Evolutionary conservation across 2,329 filamentous ascomycete genomes (phyloP), one percentile per base, ranked within the genome.

Genomic region (Triangularia verruculosa): DNA sequence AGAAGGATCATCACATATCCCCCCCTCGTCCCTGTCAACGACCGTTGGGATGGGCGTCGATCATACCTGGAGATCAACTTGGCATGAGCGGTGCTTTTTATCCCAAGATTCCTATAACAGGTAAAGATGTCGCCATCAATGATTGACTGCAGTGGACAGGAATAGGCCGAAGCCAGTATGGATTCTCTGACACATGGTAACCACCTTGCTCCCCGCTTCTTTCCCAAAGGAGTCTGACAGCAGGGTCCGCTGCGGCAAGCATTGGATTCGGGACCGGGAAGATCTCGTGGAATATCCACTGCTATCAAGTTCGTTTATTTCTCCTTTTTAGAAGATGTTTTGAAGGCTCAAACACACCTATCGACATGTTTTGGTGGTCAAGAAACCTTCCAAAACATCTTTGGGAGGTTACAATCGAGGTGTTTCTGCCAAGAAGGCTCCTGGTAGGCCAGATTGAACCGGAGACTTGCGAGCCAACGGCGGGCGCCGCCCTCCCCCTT

Each of bases 161-260:
- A 47, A 20, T 47, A 47, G 39, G 7, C 17, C 20, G 39, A 47
- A 47, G 39, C 39, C 39, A 47, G n/a, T 28, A 59, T 59, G 57
- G 57, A 59, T 59, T 59, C 47, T 13, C 20, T 59, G 39, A 59
- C 57, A 59, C 34, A 59, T 59, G 22, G 47, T 51, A 59, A 59
- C 57, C 13, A 59, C 57, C 9, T 8, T 28, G 25, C 20, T 52
- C 57, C 57, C 57, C 57, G 39, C 32, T 51, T 28, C 7, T 59
- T 59, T 32, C 30, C 56, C 34, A 58, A 47, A 11, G 13, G 51
- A 28, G 51, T 24, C 20, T 25, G 25, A 54, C 22, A 28, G n/a
- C 22, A 53, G 17, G 8, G n/a, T n/a, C n/a, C 51, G 15, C 20
- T 6, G 51, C 15, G 12, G 20, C 51, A 24, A 53, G 51, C 51